phyloP scores from a whole-genome alignment of 805 yeast genomes.

The Brettanomyces bruxellensis region DNA sequence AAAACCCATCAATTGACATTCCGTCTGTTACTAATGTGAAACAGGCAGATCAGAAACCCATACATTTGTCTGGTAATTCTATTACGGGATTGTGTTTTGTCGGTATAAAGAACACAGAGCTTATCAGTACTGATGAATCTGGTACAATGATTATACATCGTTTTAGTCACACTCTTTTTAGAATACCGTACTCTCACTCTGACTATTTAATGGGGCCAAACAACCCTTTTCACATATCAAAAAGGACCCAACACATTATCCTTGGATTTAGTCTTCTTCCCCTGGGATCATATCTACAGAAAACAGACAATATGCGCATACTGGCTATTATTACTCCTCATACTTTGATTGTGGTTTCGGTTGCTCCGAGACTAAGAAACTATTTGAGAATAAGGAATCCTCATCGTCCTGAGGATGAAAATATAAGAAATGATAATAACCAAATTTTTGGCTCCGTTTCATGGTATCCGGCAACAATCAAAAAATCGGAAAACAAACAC shows the following conservation, averaged over 20 bases:
- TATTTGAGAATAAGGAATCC: slow-evolving; percentile 49
- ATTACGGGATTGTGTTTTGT: slow-evolving; percentile 39
- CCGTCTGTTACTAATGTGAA: slow-evolving; percentile 19
- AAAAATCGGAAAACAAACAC: slow-evolving; percentile 14
- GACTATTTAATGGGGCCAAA: too few relatives aligned
- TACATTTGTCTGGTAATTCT: slow-evolving; percentile 29
- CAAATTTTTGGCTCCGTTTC: slow-evolving; percentile 38
- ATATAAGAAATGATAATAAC: slow-evolving; percentile 12
- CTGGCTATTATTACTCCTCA: slow-evolving; percentile 50
- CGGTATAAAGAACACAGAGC: slow-evolving; percentile 44
- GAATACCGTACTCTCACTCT: slow-evolving; percentile 11
- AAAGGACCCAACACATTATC: slow-evolving; percentile 10
- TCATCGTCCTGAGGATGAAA: slow-evolving; percentile 14
- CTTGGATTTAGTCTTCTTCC: slow-evolving; percentile 47
- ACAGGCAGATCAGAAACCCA: slow-evolving; percentile 8
- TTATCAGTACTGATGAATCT: slow-evolving; percentile 44
- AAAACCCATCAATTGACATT: slow-evolving; percentile 21
- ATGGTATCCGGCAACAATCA: slow-evolving; percentile 55
- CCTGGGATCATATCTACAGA: slow-evolving; percentile 43
- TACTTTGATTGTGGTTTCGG: slow-evolving; percentile 43
- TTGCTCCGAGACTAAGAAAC: slow-evolving; percentile 40
- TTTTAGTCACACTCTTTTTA: slow-evolving; percentile 49
- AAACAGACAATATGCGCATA: slow-evolving; percentile 49
- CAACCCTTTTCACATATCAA: too few relatives aligned
- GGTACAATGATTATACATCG: slow-evolving; percentile 60